Percentiles rank a stretch among this genome's conserved stretches.
Evolutionary conservation across 805 yeast genomes (phyloP).

Genomic region (Starmera caribaea): DNA sequence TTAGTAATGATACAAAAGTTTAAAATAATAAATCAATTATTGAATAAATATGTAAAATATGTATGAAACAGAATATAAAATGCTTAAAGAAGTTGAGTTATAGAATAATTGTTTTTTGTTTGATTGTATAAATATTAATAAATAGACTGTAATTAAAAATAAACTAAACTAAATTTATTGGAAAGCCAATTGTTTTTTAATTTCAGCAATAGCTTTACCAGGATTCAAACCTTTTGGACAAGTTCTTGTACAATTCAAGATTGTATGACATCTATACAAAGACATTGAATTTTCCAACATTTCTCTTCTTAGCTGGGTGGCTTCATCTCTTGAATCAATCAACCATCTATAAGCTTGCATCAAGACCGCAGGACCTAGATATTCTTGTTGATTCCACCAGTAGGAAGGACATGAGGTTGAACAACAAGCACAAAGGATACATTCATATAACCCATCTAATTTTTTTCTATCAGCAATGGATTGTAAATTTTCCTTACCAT

Average conservation of each 20-base stretch:
- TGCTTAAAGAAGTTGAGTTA: too few species aligned
- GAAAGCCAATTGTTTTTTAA: conserved; percentile 86
- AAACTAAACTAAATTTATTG: conserved; percentile 29
- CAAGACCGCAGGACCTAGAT: conserved; percentile 96
- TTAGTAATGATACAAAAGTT: too few species aligned
- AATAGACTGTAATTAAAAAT: not conserved
- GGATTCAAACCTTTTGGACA: conserved; percentile 99
- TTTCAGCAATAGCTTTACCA: conserved; percentile 93
- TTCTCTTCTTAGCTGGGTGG: conserved; percentile 68
- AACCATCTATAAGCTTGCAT: conserved; percentile 99
- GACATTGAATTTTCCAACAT: conserved; percentile 96
- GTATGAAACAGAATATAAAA: too few species aligned
- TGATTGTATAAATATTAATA: too few species aligned
- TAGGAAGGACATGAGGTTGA: conserved; percentile 98
- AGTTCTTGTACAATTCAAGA: conserved; percentile 96
- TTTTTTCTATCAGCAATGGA: conserved; percentile 88
- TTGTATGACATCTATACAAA: conserved; percentile 96
- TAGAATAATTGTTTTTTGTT: too few species aligned
- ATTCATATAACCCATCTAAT: conserved; percentile 94
- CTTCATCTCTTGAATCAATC: conserved; percentile 94
- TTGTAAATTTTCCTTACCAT: conserved; percentile 91
- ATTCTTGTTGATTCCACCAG: conserved; percentile 99
- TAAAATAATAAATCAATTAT: too few species aligned
- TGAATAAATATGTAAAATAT: too few species aligned
- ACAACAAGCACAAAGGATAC: conserved; percentile 97